A percentile compares a stretch with the other conserved stretches of the same genome.
These are phyloP conservation scores for Pestalotiopsis sp. DNA, from an alignment of 2,329 filamentous ascomycete species.

Conservation along the genomic window DNA sequence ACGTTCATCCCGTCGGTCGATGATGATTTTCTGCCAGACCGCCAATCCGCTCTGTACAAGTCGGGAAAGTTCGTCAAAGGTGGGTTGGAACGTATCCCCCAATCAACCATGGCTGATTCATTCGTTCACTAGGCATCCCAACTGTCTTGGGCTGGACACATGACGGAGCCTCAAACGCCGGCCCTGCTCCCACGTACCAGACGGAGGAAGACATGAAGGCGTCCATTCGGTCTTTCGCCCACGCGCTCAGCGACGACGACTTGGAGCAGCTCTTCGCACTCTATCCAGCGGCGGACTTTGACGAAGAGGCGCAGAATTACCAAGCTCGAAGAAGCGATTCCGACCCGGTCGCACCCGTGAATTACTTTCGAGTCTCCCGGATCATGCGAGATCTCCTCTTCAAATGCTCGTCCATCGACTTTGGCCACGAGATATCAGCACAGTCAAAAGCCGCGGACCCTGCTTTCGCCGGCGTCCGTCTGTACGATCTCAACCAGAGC, in stretches of 20 bases:
- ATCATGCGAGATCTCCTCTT: constrained; percentile 27
- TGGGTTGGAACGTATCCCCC: neutral
- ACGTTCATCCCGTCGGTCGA: constrained; percentile 32
- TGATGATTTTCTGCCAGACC: constrained; percentile 28
- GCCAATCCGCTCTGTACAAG: constrained; percentile 25
- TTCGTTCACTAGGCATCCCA: neutral
- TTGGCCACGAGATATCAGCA: constrained; percentile 18
- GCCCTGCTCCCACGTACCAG: constrained; percentile 21
- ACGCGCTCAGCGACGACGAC: constrained; percentile 19
- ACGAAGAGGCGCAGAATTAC: constrained; percentile 22
- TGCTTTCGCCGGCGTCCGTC: neutral
- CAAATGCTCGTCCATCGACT: constrained; percentile 25
- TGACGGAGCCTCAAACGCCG: constrained; percentile 29
- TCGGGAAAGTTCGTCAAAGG: constrained; percentile 23
- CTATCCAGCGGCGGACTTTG: constrained; percentile 28
- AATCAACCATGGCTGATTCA: neutral
- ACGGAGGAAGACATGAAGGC: constrained; percentile 27
- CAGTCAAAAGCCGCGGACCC: constrained; percentile 13
- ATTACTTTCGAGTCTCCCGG: constrained; percentile 25
- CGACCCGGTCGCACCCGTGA: constrained; percentile 21
- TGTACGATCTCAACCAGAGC: constrained; percentile 14
- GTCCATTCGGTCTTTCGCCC: constrained; percentile 19
- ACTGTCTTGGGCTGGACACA: constrained; percentile 29
- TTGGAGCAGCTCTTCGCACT: constrained; percentile 26
- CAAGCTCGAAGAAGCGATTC: constrained; percentile 18